These are phyloP conservation scores for Davidsoniella australis DNA, from an alignment of 2,329 filamentous ascomycete species.

Conservation along the genomic window DNA sequence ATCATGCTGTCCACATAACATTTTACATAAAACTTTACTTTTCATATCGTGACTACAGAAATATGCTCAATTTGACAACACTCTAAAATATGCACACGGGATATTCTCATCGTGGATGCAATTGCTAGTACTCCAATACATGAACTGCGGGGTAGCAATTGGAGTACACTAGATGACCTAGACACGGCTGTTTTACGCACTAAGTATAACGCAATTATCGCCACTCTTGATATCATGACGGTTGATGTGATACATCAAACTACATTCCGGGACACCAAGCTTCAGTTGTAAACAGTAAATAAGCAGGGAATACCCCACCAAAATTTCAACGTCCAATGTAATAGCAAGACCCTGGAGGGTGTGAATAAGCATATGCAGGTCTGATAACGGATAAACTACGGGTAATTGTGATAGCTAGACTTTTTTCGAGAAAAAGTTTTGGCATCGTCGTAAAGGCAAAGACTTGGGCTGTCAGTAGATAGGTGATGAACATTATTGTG, in stretches of 20 bases:
- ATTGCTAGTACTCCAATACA: too few relatives aligned
- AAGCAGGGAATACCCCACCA: neutral
- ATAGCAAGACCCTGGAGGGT: neutral
- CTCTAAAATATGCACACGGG: too few relatives aligned
- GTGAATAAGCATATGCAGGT: neutral
- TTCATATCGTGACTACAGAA: neutral
- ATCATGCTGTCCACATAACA: slow-evolving; percentile 4
- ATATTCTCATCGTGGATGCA: neutral
- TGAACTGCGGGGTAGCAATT: too few relatives aligned
- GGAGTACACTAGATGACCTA: too few relatives aligned
- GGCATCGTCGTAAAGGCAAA: slow-evolving; percentile 9
- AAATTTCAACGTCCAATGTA: neutral
- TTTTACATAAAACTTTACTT: neutral
- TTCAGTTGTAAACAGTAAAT: neutral
- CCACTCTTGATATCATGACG: too few relatives aligned
- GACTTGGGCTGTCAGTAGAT: neutral
- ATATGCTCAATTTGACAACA: too few relatives aligned
- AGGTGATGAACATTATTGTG: too few relatives aligned
- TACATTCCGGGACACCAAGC: neutral
- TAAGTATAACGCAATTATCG: too few relatives aligned
- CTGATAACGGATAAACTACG: slow-evolving; percentile 7
- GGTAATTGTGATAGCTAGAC: slow-evolving; percentile 10
- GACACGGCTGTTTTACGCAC: too few relatives aligned
- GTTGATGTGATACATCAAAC: neutral
- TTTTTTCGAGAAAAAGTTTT: slow-evolving; percentile 15